Conservation (phyloP, 305 asterid genomes). For the Fraxinus dipetala region DNA sequence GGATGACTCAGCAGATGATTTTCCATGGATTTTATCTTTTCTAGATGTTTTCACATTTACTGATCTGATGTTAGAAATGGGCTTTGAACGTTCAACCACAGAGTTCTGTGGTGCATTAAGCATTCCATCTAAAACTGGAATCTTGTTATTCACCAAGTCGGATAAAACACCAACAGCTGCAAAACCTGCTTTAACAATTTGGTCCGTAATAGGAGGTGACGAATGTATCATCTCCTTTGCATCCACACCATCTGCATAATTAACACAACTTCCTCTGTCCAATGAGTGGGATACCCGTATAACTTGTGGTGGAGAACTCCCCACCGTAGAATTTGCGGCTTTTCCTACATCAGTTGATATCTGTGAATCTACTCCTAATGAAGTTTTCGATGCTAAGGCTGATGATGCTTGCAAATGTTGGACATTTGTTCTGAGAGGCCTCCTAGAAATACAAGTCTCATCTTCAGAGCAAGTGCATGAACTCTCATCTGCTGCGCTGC, state of each 20-base stretch:
- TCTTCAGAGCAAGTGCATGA: slow-evolving; percentile 88
- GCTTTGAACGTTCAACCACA: slow-evolving; percentile 46
- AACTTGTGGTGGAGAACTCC: slow-evolving; percentile 34
- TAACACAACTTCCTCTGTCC: slow-evolving; percentile 35
- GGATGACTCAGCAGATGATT: slow-evolving; percentile 32
- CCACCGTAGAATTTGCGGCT: slow-evolving; percentile 37
- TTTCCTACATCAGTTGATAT: slow-evolving; percentile 46
- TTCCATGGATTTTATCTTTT: slow-evolving; percentile 40
- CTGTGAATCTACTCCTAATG: slow-evolving; percentile 48
- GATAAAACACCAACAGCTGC: slow-evolving; percentile 80
- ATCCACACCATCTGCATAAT: slow-evolving; percentile 41
- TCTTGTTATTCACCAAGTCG: slow-evolving; percentile 64
- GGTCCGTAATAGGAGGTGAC: slow-evolving; percentile 64
- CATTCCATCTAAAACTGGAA: slow-evolving; percentile 56
- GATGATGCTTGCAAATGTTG: slow-evolving; percentile 44
- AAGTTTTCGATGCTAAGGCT: slow-evolving; percentile 41
- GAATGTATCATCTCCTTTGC: slow-evolving; percentile 30
- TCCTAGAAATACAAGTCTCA: slow-evolving; percentile 58
- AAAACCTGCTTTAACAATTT: slow-evolving; percentile 77
- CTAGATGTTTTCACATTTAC: slow-evolving; percentile 39
- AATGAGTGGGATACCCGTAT: slow-evolving; percentile 31
- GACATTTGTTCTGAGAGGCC: slow-evolving; percentile 43
- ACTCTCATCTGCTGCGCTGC: slow-evolving; percentile 69
- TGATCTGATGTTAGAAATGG: slow-evolving; percentile 42
- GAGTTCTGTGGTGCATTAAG: slow-evolving; percentile 34